phyloP scores from a whole-genome alignment of 1,284 basidiomycete species.

The Leccinum subrobustum region DNA sequence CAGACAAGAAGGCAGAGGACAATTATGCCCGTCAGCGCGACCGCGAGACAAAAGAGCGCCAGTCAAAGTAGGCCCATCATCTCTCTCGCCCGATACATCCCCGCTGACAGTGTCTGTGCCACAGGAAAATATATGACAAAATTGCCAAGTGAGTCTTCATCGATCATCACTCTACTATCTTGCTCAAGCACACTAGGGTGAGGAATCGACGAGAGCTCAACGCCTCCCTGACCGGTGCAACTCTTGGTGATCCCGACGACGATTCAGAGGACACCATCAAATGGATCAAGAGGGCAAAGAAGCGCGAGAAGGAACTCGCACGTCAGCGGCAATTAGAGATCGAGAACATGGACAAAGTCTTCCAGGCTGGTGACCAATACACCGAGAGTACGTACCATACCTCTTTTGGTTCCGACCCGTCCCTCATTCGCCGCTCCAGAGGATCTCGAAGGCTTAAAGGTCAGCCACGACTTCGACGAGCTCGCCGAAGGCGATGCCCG shows the following conservation, averaged over 20 bases:
- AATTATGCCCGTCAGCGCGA: constrained; percentile 80
- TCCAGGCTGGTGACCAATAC: constrained; percentile 66
- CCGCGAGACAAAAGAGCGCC: constrained; percentile 67
- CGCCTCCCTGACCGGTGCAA: constrained; percentile 85
- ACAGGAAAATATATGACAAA: constrained; percentile 71
- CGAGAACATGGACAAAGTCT: constrained; percentile 77
- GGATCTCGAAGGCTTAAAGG: constrained; percentile 92
- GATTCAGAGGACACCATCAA: constrained; percentile 74
- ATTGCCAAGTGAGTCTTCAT: constrained; percentile 83
- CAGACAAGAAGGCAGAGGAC: constrained; percentile 79
- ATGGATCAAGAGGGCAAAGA: constrained; percentile 90
- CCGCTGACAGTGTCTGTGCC: constrained; percentile 32
- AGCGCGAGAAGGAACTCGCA: constrained; percentile 82
- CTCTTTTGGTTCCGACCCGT: not conserved
- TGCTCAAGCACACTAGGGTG: constrained; percentile 67
- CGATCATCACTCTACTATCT: constrained; percentile 27
- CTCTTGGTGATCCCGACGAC: constrained; percentile 80
- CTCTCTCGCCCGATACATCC: constrained; percentile 10
- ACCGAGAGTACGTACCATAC: constrained; percentile 63
- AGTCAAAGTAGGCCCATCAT: constrained; percentile 61
- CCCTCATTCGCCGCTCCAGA: constrained; percentile 39
- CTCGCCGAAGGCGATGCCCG: constrained; percentile 92
- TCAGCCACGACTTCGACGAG: constrained; percentile 91
- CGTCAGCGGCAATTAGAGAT: constrained; percentile 75
- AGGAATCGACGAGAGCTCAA: constrained; percentile 91